Conservation (phyloP, 2,329 filamentous ascomycete genomes). For the Colletotrichum sansevieriae region DNA sequence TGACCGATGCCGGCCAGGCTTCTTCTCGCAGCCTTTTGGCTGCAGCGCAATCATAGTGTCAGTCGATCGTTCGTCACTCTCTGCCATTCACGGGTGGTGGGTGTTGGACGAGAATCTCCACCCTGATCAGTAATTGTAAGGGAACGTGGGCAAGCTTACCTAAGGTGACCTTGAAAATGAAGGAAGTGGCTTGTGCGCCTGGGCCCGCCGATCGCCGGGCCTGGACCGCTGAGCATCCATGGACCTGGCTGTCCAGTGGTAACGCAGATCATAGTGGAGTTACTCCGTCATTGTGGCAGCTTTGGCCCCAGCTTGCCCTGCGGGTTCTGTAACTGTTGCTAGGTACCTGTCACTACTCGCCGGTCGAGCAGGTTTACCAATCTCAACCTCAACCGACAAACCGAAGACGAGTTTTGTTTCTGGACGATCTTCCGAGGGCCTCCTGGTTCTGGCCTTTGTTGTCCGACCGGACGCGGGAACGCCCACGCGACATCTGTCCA, state of each 20-base stretch:
- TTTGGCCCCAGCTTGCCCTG: constrained; percentile 8
- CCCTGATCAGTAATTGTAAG: too few species aligned
- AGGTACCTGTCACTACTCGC: background rate
- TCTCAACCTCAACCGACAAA: background rate
- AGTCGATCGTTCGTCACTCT: too few species aligned
- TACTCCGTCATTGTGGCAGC: constrained; percentile 21
- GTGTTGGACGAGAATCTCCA: too few species aligned
- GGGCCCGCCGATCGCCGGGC: background rate
- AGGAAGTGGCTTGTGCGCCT: too few species aligned
- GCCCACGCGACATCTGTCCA: background rate
- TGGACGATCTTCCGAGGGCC: background rate
- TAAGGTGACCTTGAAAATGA: background rate
- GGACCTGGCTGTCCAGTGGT: too few species aligned
- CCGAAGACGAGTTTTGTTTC: background rate
- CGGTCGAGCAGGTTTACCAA: constrained; percentile 2
- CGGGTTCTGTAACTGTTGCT: background rate
- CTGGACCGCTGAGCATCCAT: background rate
- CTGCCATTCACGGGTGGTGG: too few species aligned
- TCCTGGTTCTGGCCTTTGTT: background rate
- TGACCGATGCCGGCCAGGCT: too few species aligned
- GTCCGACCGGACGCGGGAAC: background rate
- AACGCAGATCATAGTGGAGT: constrained; percentile 10
- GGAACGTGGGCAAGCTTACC: background rate
- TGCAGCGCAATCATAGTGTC: too few species aligned
- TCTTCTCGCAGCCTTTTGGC: too few species aligned